Percentiles rank a stretch among this genome's conserved stretches.
phyloP scores from a whole-genome alignment of 139 green algal species.

The Chlorella sorokiniana region DNA sequence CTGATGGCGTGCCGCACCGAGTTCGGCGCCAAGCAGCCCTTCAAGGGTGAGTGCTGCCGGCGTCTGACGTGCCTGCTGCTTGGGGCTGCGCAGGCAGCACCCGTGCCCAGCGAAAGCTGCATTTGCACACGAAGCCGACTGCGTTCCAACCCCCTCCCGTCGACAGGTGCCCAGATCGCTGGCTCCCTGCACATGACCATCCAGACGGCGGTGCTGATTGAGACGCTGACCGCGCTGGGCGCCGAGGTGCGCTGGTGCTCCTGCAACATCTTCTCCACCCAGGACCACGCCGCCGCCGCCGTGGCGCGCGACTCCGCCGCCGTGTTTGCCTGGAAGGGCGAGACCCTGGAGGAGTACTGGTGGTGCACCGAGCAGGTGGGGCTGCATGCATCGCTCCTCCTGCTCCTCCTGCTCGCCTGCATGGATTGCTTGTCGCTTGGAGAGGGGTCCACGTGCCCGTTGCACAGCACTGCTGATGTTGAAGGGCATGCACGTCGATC shows the following conservation, averaged over 20 bases:
- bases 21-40: constrained; percentile 92
- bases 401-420: not conserved
- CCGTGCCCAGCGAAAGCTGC: too few relatives aligned
- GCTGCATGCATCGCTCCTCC: not conserved
- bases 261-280: constrained; percentile 99
- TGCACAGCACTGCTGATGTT: too few relatives aligned
- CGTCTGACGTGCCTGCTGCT: too few relatives aligned
- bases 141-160: not conserved
- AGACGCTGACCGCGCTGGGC: constrained; percentile 95
- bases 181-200: constrained; percentile 99
- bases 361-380: constrained; percentile 97
- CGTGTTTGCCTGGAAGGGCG: constrained; percentile 99
- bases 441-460: not conserved
- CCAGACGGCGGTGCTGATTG: constrained; percentile 99
- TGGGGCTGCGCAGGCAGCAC: too few relatives aligned
- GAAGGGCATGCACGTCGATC: too few relatives aligned
- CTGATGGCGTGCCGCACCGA: constrained; percentile 94
- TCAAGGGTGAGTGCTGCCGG: constrained; percentile 79
- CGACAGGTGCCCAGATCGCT: constrained; percentile 78
- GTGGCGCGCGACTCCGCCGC: constrained; percentile 94
- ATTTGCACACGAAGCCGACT: not conserved
- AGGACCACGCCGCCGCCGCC: constrained; percentile 97
- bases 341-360: constrained; percentile 99
- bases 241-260: constrained; percentile 98
- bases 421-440: not conserved